phyloP scores from a whole-genome alignment of 2,329 filamentous ascomycete species.

The Paecilomyces sp. region DNA sequence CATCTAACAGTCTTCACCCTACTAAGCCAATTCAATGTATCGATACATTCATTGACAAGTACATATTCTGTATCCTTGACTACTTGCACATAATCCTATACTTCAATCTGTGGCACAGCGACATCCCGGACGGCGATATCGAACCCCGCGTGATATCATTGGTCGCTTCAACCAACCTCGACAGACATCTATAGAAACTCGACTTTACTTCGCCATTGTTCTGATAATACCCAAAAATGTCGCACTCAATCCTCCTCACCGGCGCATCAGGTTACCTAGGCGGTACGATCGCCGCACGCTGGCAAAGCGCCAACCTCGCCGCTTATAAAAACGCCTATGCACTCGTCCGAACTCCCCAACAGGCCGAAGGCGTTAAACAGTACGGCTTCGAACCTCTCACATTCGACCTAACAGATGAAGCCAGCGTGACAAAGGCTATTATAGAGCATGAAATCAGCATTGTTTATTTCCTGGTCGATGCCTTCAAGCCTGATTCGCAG shows the following conservation, averaged over 20 bases:
- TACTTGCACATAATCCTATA: neutral
- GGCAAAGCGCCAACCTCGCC: conserved; percentile 30
- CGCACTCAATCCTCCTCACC: conserved; percentile 42
- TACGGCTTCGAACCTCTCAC: conserved; percentile 38
- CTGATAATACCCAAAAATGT: conserved; percentile 1
- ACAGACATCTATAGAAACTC: neutral
- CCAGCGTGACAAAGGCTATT: conserved; percentile 29
- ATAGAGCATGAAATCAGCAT: conserved; percentile 40
- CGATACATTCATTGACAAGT: neutral
- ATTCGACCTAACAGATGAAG: conserved; percentile 33
- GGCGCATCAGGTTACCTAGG: conserved; percentile 49
- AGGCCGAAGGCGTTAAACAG: conserved; percentile 38
- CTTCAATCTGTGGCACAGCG: neutral
- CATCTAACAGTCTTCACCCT: neutral
- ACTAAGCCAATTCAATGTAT: neutral
- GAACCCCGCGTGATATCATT: neutral
- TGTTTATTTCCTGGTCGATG: conserved; percentile 44
- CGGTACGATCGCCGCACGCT: conserved; percentile 40
- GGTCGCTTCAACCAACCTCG: neutral
- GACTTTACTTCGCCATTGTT: neutral
- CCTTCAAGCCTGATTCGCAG: conserved; percentile 25
- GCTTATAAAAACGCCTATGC: conserved; percentile 40
- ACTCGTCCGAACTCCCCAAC: conserved; percentile 39
- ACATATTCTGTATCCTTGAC: neutral
- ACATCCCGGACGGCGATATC: neutral